Conservation (phyloP, 176 grass and related monocot species). For the Calamus simplicifolius region DNA sequence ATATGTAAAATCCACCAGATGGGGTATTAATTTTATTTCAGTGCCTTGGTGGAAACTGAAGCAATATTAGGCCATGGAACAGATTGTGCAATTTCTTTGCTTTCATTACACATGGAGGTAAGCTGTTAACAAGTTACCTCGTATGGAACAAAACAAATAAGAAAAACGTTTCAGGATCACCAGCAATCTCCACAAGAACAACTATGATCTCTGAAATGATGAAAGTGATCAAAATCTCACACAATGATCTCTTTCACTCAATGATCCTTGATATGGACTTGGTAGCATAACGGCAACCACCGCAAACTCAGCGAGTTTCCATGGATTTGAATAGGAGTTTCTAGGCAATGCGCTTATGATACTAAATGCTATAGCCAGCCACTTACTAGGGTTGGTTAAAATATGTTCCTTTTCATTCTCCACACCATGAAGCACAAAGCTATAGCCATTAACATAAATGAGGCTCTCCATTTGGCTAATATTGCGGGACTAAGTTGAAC, state of each 20-base stretch:
- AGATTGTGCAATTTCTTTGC: too few species aligned
- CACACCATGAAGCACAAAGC: conserved; percentile 60
- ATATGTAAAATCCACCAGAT: too few species aligned
- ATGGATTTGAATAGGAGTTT: conserved; percentile 46
- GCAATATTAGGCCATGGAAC: too few species aligned
- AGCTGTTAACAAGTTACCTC: too few species aligned
- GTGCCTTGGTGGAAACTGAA: too few species aligned
- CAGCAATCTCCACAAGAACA: conserved; percentile 75
- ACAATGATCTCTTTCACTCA: conserved; percentile 50
- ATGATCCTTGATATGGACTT: conserved; percentile 64
- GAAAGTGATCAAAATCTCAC: conserved; percentile 64
- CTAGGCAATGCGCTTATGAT: conserved; percentile 54
- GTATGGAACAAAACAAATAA: too few species aligned
- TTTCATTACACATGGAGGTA: background rate
- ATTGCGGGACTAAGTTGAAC: too few species aligned
- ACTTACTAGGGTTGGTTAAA: conserved; percentile 53
- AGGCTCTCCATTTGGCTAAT: conserved; percentile 35
- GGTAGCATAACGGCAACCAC: conserved; percentile 67
- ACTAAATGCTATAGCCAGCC: conserved; percentile 60
- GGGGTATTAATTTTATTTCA: too few species aligned
- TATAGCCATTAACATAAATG: conserved; percentile 59
- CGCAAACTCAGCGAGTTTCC: conserved; percentile 63
- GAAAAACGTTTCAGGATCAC: conserved; percentile 10
- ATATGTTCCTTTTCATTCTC: conserved; percentile 72
- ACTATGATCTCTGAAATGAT: conserved; percentile 49